A percentile compares a stretch with the other conserved stretches of the same genome.
Evolutionary conservation across 192 early-diverging fungal species (phyloP).

Genomic region (Pilaira anomala): DNA sequence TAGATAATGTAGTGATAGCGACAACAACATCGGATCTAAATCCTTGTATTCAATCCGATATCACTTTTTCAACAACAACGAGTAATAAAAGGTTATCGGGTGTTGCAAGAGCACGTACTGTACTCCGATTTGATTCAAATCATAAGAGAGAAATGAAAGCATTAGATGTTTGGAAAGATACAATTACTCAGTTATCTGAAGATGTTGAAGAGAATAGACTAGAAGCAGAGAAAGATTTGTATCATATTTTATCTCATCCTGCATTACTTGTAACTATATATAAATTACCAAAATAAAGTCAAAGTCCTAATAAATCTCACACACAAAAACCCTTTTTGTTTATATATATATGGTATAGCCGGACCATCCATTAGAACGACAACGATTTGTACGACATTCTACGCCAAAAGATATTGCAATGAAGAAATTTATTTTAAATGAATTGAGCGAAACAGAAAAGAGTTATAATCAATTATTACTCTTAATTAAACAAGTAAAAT

Average conservation of each 20-base stretch:
- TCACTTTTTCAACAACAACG: too few relatives aligned
- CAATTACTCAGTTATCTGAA: neutral
- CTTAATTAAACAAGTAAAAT: slow-evolving; percentile 25
- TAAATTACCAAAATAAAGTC: neutral
- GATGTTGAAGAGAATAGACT: neutral
- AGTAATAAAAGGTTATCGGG: too few relatives aligned
- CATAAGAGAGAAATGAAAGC: slow-evolving; percentile 4
- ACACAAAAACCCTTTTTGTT: slow-evolving; percentile 2
- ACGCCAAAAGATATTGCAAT: slow-evolving; percentile 12
- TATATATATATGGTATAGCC: slow-evolving; percentile 1
- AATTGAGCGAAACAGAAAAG: slow-evolving; percentile 22
- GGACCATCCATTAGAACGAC: slow-evolving; percentile 13
- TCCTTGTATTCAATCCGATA: slow-evolving; percentile 8
- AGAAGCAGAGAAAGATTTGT: neutral
- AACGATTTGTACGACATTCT: slow-evolving; percentile 14
- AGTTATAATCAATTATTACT: slow-evolving; percentile 13
- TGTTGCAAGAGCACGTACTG: slow-evolving; percentile 16
- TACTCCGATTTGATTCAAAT: slow-evolving; percentile 7
- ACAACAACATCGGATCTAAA: neutral
- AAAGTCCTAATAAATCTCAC: too few relatives aligned
- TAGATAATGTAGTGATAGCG: neutral
- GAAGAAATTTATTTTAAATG: slow-evolving; percentile 20
- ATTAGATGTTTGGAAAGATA: slow-evolving; percentile 13
- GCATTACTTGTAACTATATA: slow-evolving; percentile 10
- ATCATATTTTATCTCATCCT: slow-evolving; percentile 5